Percentiles rank a stretch among this genome's conserved stretches.
These are phyloP conservation scores for Helenozyma rhizophorensis DNA, from an alignment of 805 yeast genomes.

Conservation along the genomic window DNA sequence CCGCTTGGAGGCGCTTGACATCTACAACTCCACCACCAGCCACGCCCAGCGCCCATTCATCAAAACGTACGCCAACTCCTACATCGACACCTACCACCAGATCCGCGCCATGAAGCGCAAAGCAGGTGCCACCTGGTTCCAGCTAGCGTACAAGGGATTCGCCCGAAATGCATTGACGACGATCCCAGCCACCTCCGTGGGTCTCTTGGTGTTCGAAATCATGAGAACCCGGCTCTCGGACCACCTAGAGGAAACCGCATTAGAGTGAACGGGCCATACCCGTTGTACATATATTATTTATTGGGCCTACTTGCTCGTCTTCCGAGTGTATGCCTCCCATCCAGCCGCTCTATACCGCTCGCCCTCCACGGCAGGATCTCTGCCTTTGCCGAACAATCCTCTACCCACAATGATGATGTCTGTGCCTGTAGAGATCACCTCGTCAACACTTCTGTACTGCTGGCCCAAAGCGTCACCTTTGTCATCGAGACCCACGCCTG, in stretches of 20 bases:
- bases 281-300: constrained; percentile 7
- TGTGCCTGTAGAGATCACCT: constrained; percentile 79
- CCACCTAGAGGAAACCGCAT: constrained; percentile 24
- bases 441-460: constrained; percentile 89
- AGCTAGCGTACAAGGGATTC: constrained; percentile 78
- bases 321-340: constrained; percentile 72
- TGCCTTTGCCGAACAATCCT: constrained; percentile 90
- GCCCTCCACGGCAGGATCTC: constrained; percentile 87
- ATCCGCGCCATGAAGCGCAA: constrained; percentile 50
- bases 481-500: constrained; percentile 97
- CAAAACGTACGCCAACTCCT: constrained; percentile 66
- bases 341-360: constrained; percentile 89
- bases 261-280: too few relatives aligned
- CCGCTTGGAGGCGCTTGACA: constrained; percentile 75
- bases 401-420: constrained; percentile 98
- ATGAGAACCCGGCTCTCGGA: constrained; percentile 50
- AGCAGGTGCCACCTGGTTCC: constrained; percentile 52
- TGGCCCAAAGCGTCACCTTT: constrained; percentile 95
- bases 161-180: constrained; percentile 64
- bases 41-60: constrained; percentile 30
- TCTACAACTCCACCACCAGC: constrained; percentile 37
- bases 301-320: too few relatives aligned
- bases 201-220: constrained; percentile 78
- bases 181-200: constrained; percentile 86
- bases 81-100: constrained; percentile 68